These are phyloP conservation scores for Pichia californica DNA, from an alignment of 805 yeast genomes.

Conservation along the genomic window DNA sequence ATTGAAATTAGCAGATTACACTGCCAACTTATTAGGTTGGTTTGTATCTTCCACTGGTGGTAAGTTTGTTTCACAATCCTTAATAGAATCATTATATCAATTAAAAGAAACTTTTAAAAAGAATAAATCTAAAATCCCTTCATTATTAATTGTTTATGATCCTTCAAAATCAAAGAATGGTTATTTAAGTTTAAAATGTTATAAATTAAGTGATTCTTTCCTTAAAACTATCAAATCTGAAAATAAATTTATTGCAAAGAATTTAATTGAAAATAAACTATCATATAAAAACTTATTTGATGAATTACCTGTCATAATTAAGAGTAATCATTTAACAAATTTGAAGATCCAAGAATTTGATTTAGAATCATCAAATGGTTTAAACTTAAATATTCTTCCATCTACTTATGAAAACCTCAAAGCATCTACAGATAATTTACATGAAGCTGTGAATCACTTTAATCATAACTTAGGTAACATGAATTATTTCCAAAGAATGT, in stretches of 20 bases:
- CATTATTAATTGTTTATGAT: slow-evolving; percentile 57
- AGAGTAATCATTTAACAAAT: slow-evolving; percentile 59
- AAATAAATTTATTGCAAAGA: slow-evolving; percentile 60
- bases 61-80: slow-evolving; percentile 55
- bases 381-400: slow-evolving; percentile 33
- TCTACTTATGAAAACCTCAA: slow-evolving; percentile 36
- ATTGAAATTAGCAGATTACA: slow-evolving; percentile 56
- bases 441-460: slow-evolving; percentile 66
- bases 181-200: slow-evolving; percentile 57
- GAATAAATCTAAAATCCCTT: slow-evolving; percentile 30
- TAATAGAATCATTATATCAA: slow-evolving; percentile 63
- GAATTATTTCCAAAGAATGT: slow-evolving; percentile 75
- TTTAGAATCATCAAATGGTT: slow-evolving; percentile 11
- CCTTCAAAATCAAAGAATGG: slow-evolving; percentile 62
- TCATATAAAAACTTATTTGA: slow-evolving; percentile 61
- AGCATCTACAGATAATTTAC: slow-evolving; percentile 52
- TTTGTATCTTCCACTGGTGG: slow-evolving; percentile 68
- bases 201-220: slow-evolving; percentile 58
- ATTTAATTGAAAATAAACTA: slow-evolving; percentile 52
- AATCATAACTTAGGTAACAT: slow-evolving; percentile 74
- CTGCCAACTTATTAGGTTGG: slow-evolving; percentile 75
- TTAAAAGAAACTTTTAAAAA: slow-evolving; percentile 38
- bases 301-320: slow-evolving; percentile 60
- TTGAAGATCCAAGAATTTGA: slow-evolving; percentile 26
- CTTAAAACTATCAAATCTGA: slow-evolving; percentile 42